A percentile compares a stretch with the other conserved stretches of the same genome.
Conservation (phyloP, 78 protist species). For the Dictyostelium brefeldianum region DNA sequence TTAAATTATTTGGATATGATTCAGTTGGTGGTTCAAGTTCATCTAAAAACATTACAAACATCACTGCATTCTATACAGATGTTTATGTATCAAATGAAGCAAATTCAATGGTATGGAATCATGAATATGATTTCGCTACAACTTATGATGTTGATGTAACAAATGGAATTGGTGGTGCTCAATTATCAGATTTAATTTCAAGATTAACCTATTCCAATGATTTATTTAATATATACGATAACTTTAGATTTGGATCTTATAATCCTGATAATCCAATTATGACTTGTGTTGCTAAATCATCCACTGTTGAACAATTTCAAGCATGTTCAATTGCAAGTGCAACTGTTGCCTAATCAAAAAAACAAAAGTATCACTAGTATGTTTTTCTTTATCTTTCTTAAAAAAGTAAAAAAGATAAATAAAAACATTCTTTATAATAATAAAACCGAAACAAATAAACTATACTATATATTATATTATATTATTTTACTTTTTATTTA, state of each 20-base stretch:
- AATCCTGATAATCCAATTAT: not conserved
- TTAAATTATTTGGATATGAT: slow-evolving; percentile 14
- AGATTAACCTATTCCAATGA: not conserved
- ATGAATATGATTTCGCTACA: slow-evolving; percentile 5
- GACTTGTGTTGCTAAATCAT: not conserved
- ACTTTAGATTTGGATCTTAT: not conserved
- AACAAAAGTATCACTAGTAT: not conserved
- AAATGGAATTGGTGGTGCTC: slow-evolving; percentile 22
- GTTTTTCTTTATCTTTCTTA: not conserved
- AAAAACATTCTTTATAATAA: not conserved
- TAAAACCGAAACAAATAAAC: not conserved
- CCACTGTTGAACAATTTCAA: not conserved
- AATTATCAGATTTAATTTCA: not conserved
- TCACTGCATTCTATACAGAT: slow-evolving; percentile 26
- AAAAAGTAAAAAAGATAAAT: not conserved
- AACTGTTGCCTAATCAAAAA: not conserved
- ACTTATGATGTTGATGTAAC: not conserved
- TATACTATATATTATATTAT: too few relatives aligned
- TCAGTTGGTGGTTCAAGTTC: not conserved
- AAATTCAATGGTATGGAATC: slow-evolving; percentile 23
- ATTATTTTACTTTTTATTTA: not conserved
- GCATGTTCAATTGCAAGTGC: not conserved
- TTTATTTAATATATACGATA: not conserved
- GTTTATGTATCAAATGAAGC: slow-evolving; percentile 41
- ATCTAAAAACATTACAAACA: not conserved